Evolutionary conservation across 2,329 filamentous ascomycete species (phyloP).

Genomic region (Pseudogymnoascus sp.): DNA sequence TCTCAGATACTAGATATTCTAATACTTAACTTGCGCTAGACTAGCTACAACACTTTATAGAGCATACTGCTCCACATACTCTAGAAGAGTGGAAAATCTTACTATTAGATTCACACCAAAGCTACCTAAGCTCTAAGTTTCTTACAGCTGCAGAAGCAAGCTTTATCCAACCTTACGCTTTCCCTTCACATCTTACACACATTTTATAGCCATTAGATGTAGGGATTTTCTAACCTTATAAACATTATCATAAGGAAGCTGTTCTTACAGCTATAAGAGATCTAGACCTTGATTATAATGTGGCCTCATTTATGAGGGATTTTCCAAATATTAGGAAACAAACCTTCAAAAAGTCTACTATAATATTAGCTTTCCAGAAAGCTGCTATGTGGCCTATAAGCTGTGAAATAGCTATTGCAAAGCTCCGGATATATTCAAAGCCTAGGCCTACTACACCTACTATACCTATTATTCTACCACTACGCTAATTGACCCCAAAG

Average conservation of each 20-base stretch:
- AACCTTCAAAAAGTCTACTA: not conserved
- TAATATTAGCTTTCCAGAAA: not conserved
- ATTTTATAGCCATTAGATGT: conserved; percentile 9
- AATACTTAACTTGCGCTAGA: not conserved
- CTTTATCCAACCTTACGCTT: not conserved
- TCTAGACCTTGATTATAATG: not conserved
- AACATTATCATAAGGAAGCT: conserved; percentile 4
- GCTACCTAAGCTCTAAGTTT: not conserved
- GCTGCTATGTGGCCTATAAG: not conserved
- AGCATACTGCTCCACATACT: not conserved
- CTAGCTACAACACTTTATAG: not conserved
- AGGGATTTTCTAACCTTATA: not conserved
- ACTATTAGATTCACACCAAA: not conserved
- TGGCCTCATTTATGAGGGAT: not conserved
- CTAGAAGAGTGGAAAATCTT: too few species aligned
- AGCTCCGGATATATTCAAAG: not conserved
- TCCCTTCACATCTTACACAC: not conserved
- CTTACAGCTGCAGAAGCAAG: not conserved
- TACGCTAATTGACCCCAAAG: not conserved
- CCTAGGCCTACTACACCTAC: not conserved
- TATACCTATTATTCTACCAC: too few species aligned
- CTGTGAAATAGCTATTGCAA: not conserved
- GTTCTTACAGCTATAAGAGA: not conserved
- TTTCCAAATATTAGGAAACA: not conserved
- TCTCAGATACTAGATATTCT: not conserved